Conservation (phyloP, 495 filamentous ascomycete species). For the Trichoderma asperelloides region DNA sequence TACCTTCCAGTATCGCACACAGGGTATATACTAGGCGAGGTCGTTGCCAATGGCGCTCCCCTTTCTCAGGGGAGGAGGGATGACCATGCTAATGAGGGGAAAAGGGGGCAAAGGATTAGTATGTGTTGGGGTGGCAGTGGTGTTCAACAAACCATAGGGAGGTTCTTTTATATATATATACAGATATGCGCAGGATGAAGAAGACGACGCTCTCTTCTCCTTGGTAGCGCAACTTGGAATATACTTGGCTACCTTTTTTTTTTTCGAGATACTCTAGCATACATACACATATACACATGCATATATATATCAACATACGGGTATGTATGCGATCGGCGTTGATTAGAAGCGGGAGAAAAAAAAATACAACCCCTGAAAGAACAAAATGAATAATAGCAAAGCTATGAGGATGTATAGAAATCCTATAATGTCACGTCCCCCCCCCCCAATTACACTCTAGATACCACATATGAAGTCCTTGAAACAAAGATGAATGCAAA, state of each 20-base stretch:
- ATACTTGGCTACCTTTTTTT: neutral
- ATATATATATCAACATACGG: neutral
- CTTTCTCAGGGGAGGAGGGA: neutral
- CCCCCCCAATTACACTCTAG: too few relatives aligned
- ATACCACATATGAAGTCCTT: too few relatives aligned
- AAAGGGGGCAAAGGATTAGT: neutral
- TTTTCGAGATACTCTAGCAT: neutral
- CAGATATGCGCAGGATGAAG: neutral
- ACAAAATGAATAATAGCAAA: neutral
- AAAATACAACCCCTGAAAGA: neutral
- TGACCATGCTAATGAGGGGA: neutral
- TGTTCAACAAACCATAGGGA: neutral
- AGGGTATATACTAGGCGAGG: constrained; percentile 56
- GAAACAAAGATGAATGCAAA: neutral
- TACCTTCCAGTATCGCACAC: constrained; percentile 71
- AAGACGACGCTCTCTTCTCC: neutral
- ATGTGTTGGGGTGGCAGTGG: neutral
- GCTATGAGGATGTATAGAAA: too few relatives aligned
- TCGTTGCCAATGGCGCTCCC: neutral
- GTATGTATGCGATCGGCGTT: neutral
- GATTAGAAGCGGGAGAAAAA: neutral
- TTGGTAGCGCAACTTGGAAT: neutral
- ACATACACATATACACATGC: neutral
- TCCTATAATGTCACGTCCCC: too few relatives aligned
- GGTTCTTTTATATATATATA: neutral